These are phyloP conservation scores for Rhodofomes roseus DNA, from an alignment of 1,284 basidiomycete genomes.

Conservation along the genomic window DNA sequence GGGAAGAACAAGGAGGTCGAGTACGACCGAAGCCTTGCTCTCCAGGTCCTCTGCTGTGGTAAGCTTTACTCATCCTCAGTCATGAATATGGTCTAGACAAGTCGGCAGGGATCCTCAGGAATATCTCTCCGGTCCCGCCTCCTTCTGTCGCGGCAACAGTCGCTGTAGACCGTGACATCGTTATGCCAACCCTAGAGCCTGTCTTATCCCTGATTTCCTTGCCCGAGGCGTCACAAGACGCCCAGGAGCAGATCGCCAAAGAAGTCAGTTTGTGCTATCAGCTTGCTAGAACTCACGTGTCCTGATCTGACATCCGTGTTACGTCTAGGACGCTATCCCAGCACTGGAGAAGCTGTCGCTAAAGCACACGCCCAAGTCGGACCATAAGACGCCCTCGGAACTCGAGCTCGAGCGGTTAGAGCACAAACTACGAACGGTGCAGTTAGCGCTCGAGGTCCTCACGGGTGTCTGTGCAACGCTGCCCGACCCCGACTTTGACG, in stretches of 20 bases:
- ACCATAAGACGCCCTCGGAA: slow-evolving; percentile 70
- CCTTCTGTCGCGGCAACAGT: slow-evolving; percentile 57
- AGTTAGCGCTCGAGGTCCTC: slow-evolving; percentile 81
- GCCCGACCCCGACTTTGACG: slow-evolving; percentile 59
- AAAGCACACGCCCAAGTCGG: slow-evolving; percentile 60
- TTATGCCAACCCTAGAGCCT: slow-evolving; percentile 72
- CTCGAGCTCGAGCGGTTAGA: slow-evolving; percentile 75
- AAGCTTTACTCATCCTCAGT: slow-evolving; percentile 15
- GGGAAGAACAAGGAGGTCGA: slow-evolving; percentile 41
- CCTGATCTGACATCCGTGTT: not conserved
- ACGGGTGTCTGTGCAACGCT: slow-evolving; percentile 86
- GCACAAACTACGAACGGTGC: slow-evolving; percentile 65
- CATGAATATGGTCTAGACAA: not conserved
- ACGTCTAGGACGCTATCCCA: slow-evolving; percentile 42
- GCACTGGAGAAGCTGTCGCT: slow-evolving; percentile 54
- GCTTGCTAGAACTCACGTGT: not conserved
- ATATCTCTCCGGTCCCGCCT: slow-evolving; percentile 69
- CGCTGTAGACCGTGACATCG: slow-evolving; percentile 68
- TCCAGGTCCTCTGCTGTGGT: slow-evolving; percentile 75
- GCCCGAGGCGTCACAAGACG: slow-evolving; percentile 45
- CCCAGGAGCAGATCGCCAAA: slow-evolving; percentile 50
- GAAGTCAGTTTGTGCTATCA: slow-evolving; percentile 39
- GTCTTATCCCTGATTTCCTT: slow-evolving; percentile 66
- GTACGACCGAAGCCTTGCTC: slow-evolving; percentile 48
- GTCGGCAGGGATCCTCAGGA: slow-evolving; percentile 65